These are phyloP conservation scores for Sistotremastrum suecicum DNA, from an alignment of 768 basidiomycete species.

Conservation along the genomic window DNA sequence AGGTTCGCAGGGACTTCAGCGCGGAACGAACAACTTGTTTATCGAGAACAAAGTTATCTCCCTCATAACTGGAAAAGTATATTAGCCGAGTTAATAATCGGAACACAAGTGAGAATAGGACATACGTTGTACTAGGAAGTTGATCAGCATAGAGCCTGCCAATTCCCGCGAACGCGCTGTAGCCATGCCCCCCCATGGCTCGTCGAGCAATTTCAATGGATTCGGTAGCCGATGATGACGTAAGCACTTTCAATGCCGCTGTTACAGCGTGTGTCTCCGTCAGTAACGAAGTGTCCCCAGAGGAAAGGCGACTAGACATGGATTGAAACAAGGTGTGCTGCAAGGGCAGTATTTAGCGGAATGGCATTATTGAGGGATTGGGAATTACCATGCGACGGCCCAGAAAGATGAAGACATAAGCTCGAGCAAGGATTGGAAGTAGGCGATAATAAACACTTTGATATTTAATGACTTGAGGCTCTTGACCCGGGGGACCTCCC, in stretches of 20 bases:
- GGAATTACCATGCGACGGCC: slow-evolving; percentile 42
- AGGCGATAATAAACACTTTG: slow-evolving; percentile 65
- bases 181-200: slow-evolving; percentile 69
- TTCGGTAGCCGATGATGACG: slow-evolving; percentile 33
- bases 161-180: slow-evolving; percentile 52
- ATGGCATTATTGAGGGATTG: too few species aligned
- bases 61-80: slow-evolving; percentile 40
- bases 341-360: not conserved
- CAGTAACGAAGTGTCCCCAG: slow-evolving; percentile 47
- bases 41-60: slow-evolving; percentile 68
- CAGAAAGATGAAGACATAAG: slow-evolving; percentile 54
- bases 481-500: slow-evolving; percentile 36
- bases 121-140: slow-evolving; percentile 47
- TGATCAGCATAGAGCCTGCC: slow-evolving; percentile 52
- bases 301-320: slow-evolving; percentile 33
- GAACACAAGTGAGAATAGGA: not conserved
- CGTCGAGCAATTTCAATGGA: slow-evolving; percentile 55
- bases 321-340: slow-evolving; percentile 37
- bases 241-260: slow-evolving; percentile 53
- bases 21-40: slow-evolving; percentile 62
- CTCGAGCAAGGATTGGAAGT: slow-evolving; percentile 51
- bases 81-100: too few species aligned
- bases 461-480: slow-evolving; percentile 54
- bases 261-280: slow-evolving; percentile 60
- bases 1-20: slow-evolving; percentile 37